A percentile compares a stretch with the other conserved stretches of the same genome.
Evolutionary conservation across 202 grass and related monocot genomes (phyloP).

Genomic region (Elaeis oleifera): DNA sequence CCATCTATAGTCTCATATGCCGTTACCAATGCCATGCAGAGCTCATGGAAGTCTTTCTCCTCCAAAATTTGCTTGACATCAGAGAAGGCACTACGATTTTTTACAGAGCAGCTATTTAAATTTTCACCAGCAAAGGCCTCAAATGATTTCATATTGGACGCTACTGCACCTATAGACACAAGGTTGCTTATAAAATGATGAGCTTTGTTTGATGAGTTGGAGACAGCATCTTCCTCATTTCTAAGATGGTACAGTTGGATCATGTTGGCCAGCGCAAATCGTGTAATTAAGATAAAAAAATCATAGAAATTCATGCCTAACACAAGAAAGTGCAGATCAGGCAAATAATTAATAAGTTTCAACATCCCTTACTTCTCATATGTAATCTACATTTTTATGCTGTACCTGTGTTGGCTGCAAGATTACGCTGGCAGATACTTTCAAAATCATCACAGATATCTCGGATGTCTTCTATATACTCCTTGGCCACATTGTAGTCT

Average conservation of each 20-base stretch:
- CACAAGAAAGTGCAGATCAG: conserved; percentile 12
- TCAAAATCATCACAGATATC: conserved; percentile 88
- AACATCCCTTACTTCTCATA: background rate
- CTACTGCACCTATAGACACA: conserved; percentile 46
- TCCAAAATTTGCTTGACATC: conserved; percentile 56
- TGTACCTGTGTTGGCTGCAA: conserved; percentile 84
- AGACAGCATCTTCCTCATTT: conserved; percentile 23
- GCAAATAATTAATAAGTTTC: conserved; percentile 14
- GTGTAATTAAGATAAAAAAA: conserved; percentile 81
- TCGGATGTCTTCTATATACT: conserved; percentile 94
- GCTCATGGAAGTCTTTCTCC: conserved; percentile 57
- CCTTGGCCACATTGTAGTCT: conserved; percentile 87
- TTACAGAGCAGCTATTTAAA: conserved; percentile 44
- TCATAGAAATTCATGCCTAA: conserved; percentile 95
- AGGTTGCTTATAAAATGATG: conserved; percentile 53
- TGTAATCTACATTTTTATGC: background rate
- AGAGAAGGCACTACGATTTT: conserved; percentile 68
- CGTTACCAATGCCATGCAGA: conserved; percentile 34
- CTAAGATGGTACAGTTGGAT: conserved; percentile 51
- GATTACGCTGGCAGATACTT: conserved; percentile 69
- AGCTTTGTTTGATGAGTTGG: conserved; percentile 25
- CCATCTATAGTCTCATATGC: conserved; percentile 36
- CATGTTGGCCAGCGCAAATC: conserved; percentile 55
- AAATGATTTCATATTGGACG: conserved; percentile 51
- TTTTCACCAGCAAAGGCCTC: conserved; percentile 57